These are phyloP conservation scores for Zygoascus sp. DNA, from an alignment of 1,139 yeast genomes.

Conservation along the genomic window DNA sequence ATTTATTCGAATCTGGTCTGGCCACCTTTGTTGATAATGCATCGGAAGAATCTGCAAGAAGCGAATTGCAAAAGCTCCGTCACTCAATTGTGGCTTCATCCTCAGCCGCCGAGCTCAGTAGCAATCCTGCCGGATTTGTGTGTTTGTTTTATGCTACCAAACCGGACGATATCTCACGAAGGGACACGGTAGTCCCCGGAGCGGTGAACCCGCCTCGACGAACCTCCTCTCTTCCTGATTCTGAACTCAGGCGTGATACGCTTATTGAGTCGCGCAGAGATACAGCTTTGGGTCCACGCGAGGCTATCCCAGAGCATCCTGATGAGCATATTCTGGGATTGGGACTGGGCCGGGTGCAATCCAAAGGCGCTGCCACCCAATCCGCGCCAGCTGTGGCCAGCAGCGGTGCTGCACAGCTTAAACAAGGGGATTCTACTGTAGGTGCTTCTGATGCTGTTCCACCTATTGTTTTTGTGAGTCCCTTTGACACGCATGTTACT, in stretches of 20 bases:
- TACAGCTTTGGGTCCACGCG: background rate
- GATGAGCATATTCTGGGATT: constrained; percentile 2
- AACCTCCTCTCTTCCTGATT: background rate
- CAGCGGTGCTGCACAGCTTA: no score
- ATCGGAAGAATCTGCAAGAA: constrained; percentile 23
- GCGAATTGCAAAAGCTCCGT: constrained; percentile 16
- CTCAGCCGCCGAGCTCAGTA: background rate
- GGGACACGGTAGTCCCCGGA: background rate
- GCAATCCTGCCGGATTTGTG: constrained; percentile 20
- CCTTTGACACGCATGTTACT: background rate
- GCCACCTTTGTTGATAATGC: constrained; percentile 26
- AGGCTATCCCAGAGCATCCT: constrained; percentile 4
- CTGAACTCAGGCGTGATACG: constrained; percentile 1
- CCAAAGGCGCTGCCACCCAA: no score
- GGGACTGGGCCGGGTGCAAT: no score
- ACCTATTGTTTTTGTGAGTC: background rate
- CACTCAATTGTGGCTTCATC: constrained; percentile 10
- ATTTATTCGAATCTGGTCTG: constrained; percentile 30
- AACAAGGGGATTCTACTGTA: no score
- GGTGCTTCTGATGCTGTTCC: background rate
- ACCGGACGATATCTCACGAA: constrained; percentile 14
- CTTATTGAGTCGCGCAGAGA: background rate
- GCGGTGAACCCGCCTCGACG: background rate
- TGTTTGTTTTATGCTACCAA: constrained; percentile 26
- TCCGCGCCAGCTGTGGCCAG: no score